phyloP scores from a whole-genome alignment of 441 rosid genomes.

The Gossypium schwendimanii region DNA sequence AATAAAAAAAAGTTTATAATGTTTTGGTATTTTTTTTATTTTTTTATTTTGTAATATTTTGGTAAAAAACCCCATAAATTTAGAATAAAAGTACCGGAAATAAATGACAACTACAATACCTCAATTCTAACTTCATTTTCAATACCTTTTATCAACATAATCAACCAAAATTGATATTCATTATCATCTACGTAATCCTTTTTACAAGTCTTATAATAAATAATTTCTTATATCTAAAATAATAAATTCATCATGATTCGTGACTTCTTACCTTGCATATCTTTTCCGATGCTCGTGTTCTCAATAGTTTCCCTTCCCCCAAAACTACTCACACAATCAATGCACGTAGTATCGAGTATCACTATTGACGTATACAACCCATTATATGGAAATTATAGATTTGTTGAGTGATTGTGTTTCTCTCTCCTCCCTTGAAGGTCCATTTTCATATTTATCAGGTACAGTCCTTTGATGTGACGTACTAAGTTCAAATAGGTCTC shows the following conservation, averaged over 20 bases:
- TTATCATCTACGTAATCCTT: neutral
- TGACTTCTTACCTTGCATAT: conserved; percentile 12
- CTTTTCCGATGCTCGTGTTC: conserved; percentile 10
- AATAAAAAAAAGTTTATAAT: too few species aligned
- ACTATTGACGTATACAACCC: too few species aligned
- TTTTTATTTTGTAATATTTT: too few species aligned
- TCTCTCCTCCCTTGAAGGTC: too few species aligned
- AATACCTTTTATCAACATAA: neutral
- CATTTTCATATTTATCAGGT: too few species aligned
- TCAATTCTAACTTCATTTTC: neutral
- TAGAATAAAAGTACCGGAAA: neutral
- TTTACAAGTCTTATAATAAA: neutral
- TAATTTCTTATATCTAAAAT: neutral
- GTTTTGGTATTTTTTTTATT: too few species aligned
- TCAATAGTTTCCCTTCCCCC: neutral
- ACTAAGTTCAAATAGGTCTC: too few species aligned
- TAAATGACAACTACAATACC: neutral
- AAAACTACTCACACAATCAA: neutral
- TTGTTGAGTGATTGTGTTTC: too few species aligned
- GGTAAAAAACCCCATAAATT: too few species aligned
- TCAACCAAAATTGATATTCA: neutral
- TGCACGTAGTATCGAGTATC: too few species aligned
- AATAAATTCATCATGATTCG: neutral
- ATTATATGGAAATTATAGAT: too few species aligned
- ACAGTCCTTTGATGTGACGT: too few species aligned